Conservation (phyloP, 2,329 filamentous ascomycete species). For the Calonectria pauciramosa region DNA sequence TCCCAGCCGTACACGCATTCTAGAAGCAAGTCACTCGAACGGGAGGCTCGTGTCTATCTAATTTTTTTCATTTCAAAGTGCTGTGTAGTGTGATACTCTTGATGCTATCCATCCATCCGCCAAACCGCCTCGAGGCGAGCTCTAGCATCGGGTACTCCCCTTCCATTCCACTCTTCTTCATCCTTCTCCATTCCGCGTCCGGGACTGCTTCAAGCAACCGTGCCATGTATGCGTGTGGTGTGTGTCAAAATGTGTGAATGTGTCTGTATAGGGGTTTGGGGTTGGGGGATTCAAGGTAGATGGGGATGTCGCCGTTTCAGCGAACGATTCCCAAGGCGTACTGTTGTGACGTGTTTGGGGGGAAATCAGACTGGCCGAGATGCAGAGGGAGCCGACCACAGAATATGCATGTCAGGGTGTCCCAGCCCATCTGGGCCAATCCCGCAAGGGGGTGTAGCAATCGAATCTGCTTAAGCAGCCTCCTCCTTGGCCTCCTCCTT, state of each 20-base stretch:
- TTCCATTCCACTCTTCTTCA: conserved; percentile 39
- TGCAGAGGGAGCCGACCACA: conserved; percentile 25
- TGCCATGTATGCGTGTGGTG: conserved; percentile 25
- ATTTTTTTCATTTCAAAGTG: conserved; percentile 43
- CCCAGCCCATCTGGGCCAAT: conserved; percentile 26
- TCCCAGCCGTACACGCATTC: background rate
- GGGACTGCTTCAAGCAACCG: conserved; percentile 34
- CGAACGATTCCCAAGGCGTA: conserved; percentile 33
- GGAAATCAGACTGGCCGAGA: conserved; percentile 21
- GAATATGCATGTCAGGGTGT: background rate
- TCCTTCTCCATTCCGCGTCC: conserved; percentile 38
- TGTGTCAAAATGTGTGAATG: conserved; percentile 31
- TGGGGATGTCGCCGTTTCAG: conserved; percentile 22
- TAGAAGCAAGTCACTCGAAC: background rate
- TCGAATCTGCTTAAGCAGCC: conserved; percentile 38
- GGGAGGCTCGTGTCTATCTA: conserved; percentile 35
- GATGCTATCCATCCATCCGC: conserved; percentile 45
- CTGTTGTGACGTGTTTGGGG: conserved; percentile 39
- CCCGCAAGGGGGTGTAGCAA: conserved; percentile 27
- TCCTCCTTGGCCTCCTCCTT: conserved; percentile 37
- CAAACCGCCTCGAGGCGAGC: conserved; percentile 37
- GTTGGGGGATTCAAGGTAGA: conserved; percentile 26
- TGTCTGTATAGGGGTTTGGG: conserved; percentile 26
- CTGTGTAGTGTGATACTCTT: conserved; percentile 45
- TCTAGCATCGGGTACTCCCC: conserved; percentile 30